These are phyloP conservation scores for Penicillium palitans DNA, from an alignment of 2,329 filamentous ascomycete species.

Conservation along the genomic window DNA sequence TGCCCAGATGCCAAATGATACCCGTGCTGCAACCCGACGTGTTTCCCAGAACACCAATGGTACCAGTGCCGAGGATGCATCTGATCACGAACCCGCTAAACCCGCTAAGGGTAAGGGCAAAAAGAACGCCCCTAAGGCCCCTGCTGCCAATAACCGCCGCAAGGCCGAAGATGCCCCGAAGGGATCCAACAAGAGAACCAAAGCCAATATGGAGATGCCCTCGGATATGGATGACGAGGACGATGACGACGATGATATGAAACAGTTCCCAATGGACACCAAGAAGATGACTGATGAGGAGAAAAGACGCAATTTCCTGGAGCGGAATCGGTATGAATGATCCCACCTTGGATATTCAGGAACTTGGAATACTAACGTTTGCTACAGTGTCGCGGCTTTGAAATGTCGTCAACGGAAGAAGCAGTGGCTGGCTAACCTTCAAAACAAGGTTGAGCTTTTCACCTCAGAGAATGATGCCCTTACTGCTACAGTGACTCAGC, in stretches of 20 bases:
- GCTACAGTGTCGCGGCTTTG: slow-evolving; percentile 78
- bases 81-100: slow-evolving; percentile 69
- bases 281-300: slow-evolving; percentile 98
- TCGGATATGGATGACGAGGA: slow-evolving; percentile 55
- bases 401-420: slow-evolving; percentile 99
- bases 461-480: slow-evolving; percentile 88
- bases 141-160: slow-evolving; percentile 65
- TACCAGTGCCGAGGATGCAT: slow-evolving; percentile 63
- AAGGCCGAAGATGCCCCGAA: slow-evolving; percentile 77
- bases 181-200: slow-evolving; percentile 71
- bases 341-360: neutral
- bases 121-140: slow-evolving; percentile 57
- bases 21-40: slow-evolving; percentile 45
- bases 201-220: slow-evolving; percentile 53
- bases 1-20: slow-evolving; percentile 41
- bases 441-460: slow-evolving; percentile 91
- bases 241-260: slow-evolving; percentile 44
- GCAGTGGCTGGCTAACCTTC: slow-evolving; percentile 94
- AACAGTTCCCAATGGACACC: slow-evolving; percentile 55
- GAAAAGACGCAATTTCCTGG: slow-evolving; percentile 96
- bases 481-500: slow-evolving; percentile 75
- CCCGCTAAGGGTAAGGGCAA: slow-evolving; percentile 69
- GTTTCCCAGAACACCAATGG: slow-evolving; percentile 45
- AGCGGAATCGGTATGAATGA: slow-evolving; percentile 80
- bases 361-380: slow-evolving; percentile 28